Conservation (phyloP, 768 basidiomycete species). For the Pulveroboletus frians region DNA sequence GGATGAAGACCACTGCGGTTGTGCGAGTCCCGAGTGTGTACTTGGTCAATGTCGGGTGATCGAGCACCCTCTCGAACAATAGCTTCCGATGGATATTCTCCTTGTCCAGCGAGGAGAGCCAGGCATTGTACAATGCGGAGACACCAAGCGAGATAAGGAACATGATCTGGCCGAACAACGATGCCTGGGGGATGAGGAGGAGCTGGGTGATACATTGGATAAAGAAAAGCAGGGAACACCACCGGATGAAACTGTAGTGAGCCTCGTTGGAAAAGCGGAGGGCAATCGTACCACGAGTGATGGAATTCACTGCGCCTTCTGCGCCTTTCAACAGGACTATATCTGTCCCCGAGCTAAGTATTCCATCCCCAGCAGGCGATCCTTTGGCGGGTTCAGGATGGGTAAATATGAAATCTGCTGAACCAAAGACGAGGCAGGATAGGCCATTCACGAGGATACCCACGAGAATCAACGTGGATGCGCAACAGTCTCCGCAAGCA, state of each 20-base stretch:
- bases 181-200: slow-evolving; percentile 28
- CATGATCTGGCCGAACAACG: slow-evolving; percentile 28
- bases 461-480: slow-evolving; percentile 26
- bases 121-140: slow-evolving; percentile 25
- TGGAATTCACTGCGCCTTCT: slow-evolving; percentile 8
- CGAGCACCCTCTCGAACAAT: slow-evolving; percentile 9
- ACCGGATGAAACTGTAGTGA: slow-evolving; percentile 12
- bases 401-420: slow-evolving; percentile 16
- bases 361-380: slow-evolving; percentile 27
- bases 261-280: slow-evolving; percentile 17
- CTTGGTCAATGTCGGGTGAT: slow-evolving; percentile 9
- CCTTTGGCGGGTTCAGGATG: slow-evolving; percentile 22
- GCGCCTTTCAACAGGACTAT: slow-evolving; percentile 25
- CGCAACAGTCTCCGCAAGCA: slow-evolving; percentile 21
- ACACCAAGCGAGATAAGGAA: slow-evolving; percentile 25
- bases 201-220: slow-evolving; percentile 27
- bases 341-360: slow-evolving; percentile 15
- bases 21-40: slow-evolving; percentile 18
- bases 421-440: slow-evolving; percentile 24
- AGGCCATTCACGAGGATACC: slow-evolving; percentile 30
- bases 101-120: slow-evolving; percentile 28
- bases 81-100: slow-evolving; percentile 14
- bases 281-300: slow-evolving; percentile 16
- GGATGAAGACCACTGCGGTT: slow-evolving; percentile 12
- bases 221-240: slow-evolving; percentile 21